Percentiles rank a stretch among this genome's conserved stretches.
These are phyloP conservation scores for Cryptosporidium sp. DNA, from an alignment of 169 alveolate species.

Conservation along the genomic window DNA sequence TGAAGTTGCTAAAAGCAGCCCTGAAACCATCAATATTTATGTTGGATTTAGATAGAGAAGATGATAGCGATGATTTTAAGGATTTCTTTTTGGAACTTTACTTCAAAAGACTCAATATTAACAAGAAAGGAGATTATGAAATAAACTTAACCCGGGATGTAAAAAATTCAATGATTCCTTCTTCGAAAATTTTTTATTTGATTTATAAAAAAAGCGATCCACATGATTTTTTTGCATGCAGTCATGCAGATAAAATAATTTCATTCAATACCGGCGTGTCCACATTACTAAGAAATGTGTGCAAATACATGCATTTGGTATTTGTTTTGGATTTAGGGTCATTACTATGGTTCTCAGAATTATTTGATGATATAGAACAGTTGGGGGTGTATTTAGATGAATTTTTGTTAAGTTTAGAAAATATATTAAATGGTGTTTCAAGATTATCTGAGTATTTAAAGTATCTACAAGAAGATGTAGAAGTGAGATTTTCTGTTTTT, in stretches of 20 bases:
- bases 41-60: not conserved
- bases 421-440: not conserved
- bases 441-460: not conserved
- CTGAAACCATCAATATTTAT: conserved; percentile 29
- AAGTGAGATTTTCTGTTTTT: conserved; percentile 22
- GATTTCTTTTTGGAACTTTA: not conserved
- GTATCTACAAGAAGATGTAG: not conserved
- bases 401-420: conserved; percentile 31
- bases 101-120: not conserved
- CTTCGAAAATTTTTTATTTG: conserved; percentile 11
- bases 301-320: conserved; percentile 29
- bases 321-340: conserved; percentile 57
- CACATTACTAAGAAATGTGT: conserved; percentile 35
- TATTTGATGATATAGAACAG: not conserved
- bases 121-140: not conserved
- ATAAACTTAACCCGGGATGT: not conserved
- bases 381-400: not conserved
- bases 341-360: conserved; percentile 5
- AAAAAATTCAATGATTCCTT: conserved; percentile 25
- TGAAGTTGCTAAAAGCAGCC: not conserved
- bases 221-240: conserved; percentile 15
- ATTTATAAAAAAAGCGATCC: not conserved
- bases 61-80: not conserved
- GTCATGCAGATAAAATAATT: not conserved
- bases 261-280: conserved; percentile 11